phyloP scores from a whole-genome alignment of 1,139 yeast species.

The Candida sp. region DNA sequence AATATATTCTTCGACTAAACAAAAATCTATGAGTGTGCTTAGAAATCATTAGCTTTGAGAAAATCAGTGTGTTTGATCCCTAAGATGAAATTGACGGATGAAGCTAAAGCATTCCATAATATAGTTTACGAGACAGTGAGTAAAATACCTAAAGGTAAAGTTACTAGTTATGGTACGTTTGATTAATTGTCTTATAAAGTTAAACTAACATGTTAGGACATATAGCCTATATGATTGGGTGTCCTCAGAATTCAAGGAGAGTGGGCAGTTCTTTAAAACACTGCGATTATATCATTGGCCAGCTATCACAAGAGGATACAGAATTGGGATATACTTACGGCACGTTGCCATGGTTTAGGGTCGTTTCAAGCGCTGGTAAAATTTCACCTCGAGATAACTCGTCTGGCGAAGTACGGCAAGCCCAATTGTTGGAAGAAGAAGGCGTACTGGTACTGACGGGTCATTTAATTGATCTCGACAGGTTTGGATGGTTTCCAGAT shows the following conservation, averaged over 20 bases:
- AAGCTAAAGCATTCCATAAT: conserved; percentile 54
- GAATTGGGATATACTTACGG: conserved; percentile 19
- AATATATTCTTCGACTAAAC: too few relatives aligned
- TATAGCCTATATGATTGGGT: conserved; percentile 58
- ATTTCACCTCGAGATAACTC: conserved; percentile 52
- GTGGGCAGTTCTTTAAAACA: conserved; percentile 71
- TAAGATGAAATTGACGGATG: conserved; percentile 34
- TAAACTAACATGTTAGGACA: conserved; percentile 39
- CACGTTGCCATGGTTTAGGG: conserved; percentile 81
- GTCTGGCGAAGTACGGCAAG: conserved; percentile 46
- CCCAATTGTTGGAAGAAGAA: conserved; percentile 43
- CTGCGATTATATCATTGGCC: conserved; percentile 17
- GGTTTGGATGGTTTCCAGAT: conserved; percentile 71
- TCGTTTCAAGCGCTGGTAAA: conserved; percentile 57
- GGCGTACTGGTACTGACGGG: conserved; percentile 41
- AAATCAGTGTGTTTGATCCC: too few relatives aligned
- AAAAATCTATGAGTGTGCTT: too few relatives aligned
- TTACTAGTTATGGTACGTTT: conserved; percentile 58
- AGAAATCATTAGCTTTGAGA: too few relatives aligned
- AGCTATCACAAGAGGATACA: conserved; percentile 10
- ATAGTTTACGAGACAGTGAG: conserved; percentile 57
- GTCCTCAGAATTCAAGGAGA: conserved; percentile 68
- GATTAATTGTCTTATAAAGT: not conserved
- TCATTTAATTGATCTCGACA: conserved; percentile 39
- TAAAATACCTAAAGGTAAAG: conserved; percentile 61